Evolutionary conservation across 2,329 filamentous ascomycete species (phyloP).

Genomic region (Fusarium dimerum): DNA sequence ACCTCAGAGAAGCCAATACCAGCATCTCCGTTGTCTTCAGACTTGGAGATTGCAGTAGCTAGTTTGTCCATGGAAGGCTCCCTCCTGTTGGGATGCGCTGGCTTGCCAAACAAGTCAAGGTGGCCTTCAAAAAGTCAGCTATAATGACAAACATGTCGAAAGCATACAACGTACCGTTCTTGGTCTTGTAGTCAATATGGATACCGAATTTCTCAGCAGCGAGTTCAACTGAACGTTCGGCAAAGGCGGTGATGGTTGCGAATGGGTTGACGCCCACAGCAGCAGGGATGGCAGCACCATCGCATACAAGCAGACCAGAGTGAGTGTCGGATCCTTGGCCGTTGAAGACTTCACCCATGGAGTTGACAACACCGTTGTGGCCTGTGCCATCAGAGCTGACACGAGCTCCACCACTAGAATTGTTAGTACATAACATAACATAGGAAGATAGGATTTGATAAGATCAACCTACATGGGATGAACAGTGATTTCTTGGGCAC

Average conservation of each 20-base stretch:
- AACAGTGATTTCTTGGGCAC: conserved; percentile 62
- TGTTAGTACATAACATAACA: no score
- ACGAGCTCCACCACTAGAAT: conserved; percentile 53
- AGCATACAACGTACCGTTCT: conserved; percentile 20
- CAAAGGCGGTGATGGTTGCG: conserved; percentile 69
- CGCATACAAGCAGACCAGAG: conserved; percentile 60
- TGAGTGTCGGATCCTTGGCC: conserved; percentile 54
- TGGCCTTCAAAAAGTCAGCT: neutral
- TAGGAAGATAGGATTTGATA: no score
- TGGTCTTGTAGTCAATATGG: conserved; percentile 16
- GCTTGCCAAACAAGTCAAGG: conserved; percentile 57
- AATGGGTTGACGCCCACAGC: conserved; percentile 67
- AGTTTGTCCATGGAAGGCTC: conserved; percentile 1
- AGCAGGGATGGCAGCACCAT: conserved; percentile 62
- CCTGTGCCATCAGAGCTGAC: conserved; percentile 63
- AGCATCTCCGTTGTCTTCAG: conserved; percentile 32
- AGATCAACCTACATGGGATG: conserved; percentile 53
- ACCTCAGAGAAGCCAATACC: conserved; percentile 64
- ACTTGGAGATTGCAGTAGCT: conserved; percentile 1
- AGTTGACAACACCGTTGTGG: conserved; percentile 59
- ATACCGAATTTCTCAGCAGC: conserved; percentile 10
- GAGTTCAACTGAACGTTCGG: conserved; percentile 60
- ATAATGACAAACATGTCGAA: no score
- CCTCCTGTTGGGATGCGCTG: conserved; percentile 44
- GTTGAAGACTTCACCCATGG: conserved; percentile 60